Conservation (phyloP, 345 rosid species). For the Eucalyptus fibrosa region DNA sequence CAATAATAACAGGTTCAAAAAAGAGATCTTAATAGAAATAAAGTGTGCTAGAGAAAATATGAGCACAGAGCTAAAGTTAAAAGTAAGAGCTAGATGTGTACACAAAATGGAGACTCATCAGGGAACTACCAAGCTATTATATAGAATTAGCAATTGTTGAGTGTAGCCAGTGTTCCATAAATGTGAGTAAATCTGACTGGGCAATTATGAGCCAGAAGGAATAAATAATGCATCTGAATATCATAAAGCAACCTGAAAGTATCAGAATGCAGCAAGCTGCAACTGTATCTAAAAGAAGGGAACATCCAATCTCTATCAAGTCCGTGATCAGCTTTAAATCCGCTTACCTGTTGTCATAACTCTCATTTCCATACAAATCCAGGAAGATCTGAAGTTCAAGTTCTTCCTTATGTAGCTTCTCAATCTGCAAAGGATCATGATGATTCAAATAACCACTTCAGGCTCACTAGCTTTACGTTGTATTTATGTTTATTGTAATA, state of each 20-base stretch:
- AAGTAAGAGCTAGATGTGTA: background rate
- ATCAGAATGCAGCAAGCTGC: background rate
- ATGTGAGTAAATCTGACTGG: background rate
- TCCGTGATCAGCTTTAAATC: background rate
- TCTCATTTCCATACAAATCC: slow-evolving; percentile 66
- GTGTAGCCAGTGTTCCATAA: background rate
- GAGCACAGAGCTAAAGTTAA: background rate
- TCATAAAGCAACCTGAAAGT: background rate
- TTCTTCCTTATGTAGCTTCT: slow-evolving; percentile 64
- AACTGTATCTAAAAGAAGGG: background rate
- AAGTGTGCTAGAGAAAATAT: background rate
- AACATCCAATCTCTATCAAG: background rate
- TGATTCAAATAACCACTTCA: background rate
- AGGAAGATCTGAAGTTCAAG: slow-evolving; percentile 53
- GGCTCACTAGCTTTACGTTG: background rate
- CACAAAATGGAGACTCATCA: background rate
- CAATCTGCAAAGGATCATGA: slow-evolving; percentile 43
- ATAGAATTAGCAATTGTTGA: background rate
- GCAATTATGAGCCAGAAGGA: background rate
- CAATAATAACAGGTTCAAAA: background rate
- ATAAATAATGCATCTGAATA: background rate
- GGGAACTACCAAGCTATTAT: background rate
- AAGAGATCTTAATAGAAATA: background rate
- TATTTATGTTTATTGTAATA: background rate
- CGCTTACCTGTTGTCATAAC: slow-evolving; percentile 57